These are phyloP conservation scores for Paracoccidioides lutzii DNA, from an alignment of 2,329 filamentous ascomycete species.

Conservation along the genomic window DNA sequence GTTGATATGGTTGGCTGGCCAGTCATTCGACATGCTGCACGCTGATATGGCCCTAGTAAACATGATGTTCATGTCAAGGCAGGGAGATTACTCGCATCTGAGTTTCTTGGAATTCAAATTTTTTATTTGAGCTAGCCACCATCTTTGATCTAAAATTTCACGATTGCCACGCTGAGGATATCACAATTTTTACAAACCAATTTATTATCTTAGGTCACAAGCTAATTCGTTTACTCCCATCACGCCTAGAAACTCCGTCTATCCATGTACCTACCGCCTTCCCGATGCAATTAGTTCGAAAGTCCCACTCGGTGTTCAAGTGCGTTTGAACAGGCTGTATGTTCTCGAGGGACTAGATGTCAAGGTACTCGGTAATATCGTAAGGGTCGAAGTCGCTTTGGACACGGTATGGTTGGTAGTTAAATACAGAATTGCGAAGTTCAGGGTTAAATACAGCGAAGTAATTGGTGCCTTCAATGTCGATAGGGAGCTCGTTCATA, in stretches of 20 bases:
- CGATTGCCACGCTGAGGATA: not conserved
- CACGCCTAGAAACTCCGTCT: conserved; percentile 4
- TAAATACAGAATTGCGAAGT: conserved; percentile 8
- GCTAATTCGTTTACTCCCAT: conserved; percentile 1
- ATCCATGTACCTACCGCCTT: not conserved
- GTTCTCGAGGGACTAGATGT: conserved; percentile 3
- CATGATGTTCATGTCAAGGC: not conserved
- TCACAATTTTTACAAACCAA: not conserved
- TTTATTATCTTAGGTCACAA: not conserved
- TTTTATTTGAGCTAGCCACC: not conserved
- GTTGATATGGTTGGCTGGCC: no score
- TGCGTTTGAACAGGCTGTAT: not conserved
- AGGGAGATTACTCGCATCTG: not conserved
- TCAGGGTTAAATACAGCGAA: conserved; percentile 17
- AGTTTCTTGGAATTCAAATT: not conserved
- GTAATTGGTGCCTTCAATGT: conserved; percentile 10
- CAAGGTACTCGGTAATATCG: conserved; percentile 14
- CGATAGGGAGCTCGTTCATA: conserved; percentile 5
- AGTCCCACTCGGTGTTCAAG: not conserved
- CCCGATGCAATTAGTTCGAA: not conserved
- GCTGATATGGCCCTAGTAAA: not conserved
- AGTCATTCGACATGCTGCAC: not conserved
- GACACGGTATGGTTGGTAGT: conserved; percentile 17
- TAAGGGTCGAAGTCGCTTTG: conserved; percentile 18
- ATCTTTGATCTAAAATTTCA: not conserved